Percentiles rank a stretch among this genome's conserved stretches.
Evolutionary conservation across 768 basidiomycete genomes (phyloP).

Genomic region (Suillus tomentosus): DNA sequence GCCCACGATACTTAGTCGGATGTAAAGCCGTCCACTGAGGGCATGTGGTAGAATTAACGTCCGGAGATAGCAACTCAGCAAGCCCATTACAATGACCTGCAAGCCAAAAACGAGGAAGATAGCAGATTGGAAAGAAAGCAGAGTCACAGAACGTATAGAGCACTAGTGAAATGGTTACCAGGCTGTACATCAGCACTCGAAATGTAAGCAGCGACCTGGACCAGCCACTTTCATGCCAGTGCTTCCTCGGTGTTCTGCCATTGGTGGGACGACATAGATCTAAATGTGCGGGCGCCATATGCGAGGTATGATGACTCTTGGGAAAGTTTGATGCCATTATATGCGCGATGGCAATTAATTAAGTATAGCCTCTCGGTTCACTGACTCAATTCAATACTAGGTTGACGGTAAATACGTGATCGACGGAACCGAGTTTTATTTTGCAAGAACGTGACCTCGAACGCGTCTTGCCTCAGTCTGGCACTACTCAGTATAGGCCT

Average conservation of each 20-base stretch:
- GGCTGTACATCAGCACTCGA: background rate
- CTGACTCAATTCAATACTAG: background rate
- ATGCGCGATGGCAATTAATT: background rate
- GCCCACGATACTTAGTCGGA: slow-evolving; percentile 27
- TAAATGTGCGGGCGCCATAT: background rate
- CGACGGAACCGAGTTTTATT: background rate
- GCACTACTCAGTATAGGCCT: background rate
- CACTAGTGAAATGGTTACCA: background rate
- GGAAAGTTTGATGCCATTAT: background rate
- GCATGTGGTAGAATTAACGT: slow-evolving; percentile 23
- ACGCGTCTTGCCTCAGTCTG: background rate
- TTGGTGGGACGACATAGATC: background rate
- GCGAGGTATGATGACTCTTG: background rate
- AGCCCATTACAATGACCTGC: background rate
- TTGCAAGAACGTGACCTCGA: background rate
- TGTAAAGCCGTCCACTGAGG: slow-evolving; percentile 32
- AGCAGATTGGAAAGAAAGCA: background rate
- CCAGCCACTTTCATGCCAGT: background rate
- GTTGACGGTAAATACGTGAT: background rate
- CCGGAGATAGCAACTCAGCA: slow-evolving; percentile 4
- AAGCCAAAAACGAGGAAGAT: background rate
- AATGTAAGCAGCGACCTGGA: background rate
- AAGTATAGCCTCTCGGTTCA: background rate
- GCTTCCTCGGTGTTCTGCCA: background rate
- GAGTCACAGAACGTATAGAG: slow-evolving; percentile 2